Evolutionary conservation across 441 rosid genomes (phyloP), one percentile per base, ranked within the genome.

Genomic region (Gossypium davidsonii): DNA sequence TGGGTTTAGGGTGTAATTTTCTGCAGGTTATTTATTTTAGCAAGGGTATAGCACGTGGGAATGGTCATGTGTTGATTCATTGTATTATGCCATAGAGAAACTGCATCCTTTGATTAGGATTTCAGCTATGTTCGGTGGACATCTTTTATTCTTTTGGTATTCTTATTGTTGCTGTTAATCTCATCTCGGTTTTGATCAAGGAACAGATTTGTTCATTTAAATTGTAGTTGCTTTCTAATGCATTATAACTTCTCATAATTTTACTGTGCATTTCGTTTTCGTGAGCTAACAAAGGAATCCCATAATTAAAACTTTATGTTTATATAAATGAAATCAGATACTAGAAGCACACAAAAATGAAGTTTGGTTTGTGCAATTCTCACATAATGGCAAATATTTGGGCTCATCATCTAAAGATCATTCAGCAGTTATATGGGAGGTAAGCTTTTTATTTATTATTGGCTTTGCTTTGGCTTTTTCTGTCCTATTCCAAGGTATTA

Each of bases 281-380:
- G 18, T 62, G 21, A 62, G n/a, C 67, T 62, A 34, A 34, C 5
- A 60, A 60, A 28, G 34, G 21, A 60, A 60, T 60, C 44, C 12
- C 14, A 28, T 1, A 9, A 18, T 17, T 17, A 44, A 12, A 59
- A 3, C 15, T 44, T 46, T 21, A 21, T 60, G 15, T 23, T 72
- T 60, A 48, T 11, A 10, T 78, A 66, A 74, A 82, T 85, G 87
- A 75, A 31, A 31, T 31, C 89, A 92, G 98, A 78, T 92, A 69
- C 74, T 94, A 77, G 81, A 90, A 84, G 88, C 81, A 18, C 98
- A 93, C 78, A 84, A 74, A 9, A 94, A 91, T 83, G 98, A 93
- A 81, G 94, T 93, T 9, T 93, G 98, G 98, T 91, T 88, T 77
- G 51, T 93, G 85, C 86, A 89, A 88, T 93, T 93, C 84, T 93